A percentile compares a stretch with the other conserved stretches of the same genome.
Evolutionary conservation across 441 rosid genomes (phyloP).

Genomic region (Croton setiger): DNA sequence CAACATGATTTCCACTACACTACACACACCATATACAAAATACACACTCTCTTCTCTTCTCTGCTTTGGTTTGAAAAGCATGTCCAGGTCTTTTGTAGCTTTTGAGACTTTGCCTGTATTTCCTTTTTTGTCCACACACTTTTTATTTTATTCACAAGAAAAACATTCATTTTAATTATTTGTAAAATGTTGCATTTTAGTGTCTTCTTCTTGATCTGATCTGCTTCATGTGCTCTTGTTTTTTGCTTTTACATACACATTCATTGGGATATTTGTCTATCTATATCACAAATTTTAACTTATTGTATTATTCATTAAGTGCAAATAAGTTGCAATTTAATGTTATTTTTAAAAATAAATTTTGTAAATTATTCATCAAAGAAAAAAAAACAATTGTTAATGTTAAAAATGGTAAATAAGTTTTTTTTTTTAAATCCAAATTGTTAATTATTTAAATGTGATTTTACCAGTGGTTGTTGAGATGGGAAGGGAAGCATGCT

Average conservation of each 20-base stretch:
- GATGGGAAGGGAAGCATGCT: neutral
- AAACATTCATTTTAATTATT: too few species aligned
- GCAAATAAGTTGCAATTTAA: too few species aligned
- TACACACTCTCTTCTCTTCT: neutral
- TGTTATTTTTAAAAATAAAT: too few species aligned
- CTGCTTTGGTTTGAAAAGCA: constrained; percentile 26
- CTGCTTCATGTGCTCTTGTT: neutral
- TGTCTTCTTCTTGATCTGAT: too few species aligned
- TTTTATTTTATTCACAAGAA: constrained; percentile 11
- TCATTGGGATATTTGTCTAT: too few species aligned
- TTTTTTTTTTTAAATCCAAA: neutral
- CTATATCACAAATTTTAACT: too few species aligned
- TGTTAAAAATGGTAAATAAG: too few species aligned
- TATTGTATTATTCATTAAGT: too few species aligned
- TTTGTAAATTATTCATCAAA: too few species aligned
- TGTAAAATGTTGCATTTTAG: too few species aligned
- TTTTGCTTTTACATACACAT: too few species aligned
- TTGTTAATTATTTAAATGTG: neutral
- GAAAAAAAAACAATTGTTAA: too few species aligned
- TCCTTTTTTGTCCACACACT: constrained; percentile 27
- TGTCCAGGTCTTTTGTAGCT: constrained; percentile 33
- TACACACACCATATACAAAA: neutral
- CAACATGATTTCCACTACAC: constrained; percentile 52
- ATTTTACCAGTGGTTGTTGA: neutral
- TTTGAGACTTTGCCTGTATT: constrained; percentile 16